Percentiles rank a stretch among this genome's conserved stretches.
phyloP scores from a whole-genome alignment of 345 rosid genomes.

The Alliaria petiolata region DNA sequence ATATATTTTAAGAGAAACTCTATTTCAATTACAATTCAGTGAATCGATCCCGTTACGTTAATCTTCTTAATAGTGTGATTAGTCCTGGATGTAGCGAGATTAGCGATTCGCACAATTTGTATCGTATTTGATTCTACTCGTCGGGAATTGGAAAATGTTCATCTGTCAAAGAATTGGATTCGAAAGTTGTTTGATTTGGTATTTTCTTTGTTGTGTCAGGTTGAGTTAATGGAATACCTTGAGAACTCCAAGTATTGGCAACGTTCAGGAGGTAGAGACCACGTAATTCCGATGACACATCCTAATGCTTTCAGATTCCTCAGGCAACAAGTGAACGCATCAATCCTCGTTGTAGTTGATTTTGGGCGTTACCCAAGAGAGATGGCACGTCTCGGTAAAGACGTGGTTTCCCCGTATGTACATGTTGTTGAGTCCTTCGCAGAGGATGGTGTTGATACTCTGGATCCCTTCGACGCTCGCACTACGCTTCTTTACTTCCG shows the following conservation, averaged over 20 bases:
- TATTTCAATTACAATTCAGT: neutral
- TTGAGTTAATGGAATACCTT: conserved; percentile 65
- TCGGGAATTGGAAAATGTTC: neutral
- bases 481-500: conserved; percentile 81
- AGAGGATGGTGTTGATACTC: conserved; percentile 51
- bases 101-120: neutral
- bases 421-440: conserved; percentile 76
- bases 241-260: conserved; percentile 78
- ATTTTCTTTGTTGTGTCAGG: conserved; percentile 41
- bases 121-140: neutral
- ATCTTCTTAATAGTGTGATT: too few relatives aligned
- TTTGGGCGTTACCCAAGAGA: conserved; percentile 75
- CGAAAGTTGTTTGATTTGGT: neutral
- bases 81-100: neutral
- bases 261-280: conserved; percentile 92
- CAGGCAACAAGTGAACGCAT: conserved; percentile 76
- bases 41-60: neutral
- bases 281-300: conserved; percentile 96
- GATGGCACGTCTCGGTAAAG: conserved; percentile 75
- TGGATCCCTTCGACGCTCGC: conserved; percentile 71
- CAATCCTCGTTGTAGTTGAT: conserved; percentile 84
- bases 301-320: conserved; percentile 99
- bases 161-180: neutral
- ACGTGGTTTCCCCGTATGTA: conserved; percentile 90
- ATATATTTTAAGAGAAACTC: too few relatives aligned